Base-by-base conservation (phyloP, 257 asterid species). In the Salvia miltiorrhiza region DNA sequence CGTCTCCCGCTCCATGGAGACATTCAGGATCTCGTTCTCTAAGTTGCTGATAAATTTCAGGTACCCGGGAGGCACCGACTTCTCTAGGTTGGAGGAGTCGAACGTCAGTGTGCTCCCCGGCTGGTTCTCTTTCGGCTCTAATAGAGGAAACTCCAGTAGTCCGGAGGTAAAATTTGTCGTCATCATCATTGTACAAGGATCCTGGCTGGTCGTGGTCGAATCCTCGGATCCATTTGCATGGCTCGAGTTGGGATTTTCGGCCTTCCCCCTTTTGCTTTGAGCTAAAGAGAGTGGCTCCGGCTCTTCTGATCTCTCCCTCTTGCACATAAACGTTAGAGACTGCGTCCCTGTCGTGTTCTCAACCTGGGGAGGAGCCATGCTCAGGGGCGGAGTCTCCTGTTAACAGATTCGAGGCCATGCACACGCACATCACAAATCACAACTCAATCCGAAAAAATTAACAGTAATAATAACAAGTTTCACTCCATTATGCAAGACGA, bases 21-120 rank as follows among this genome's bases (percentile, higher is more conserved):
- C 89, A 19, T 87, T 90, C 28, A 90, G 77, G 45, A 90, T 86
- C 88, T 87, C 96, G 12, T 79, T 86, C 85, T 93, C 99, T 2
- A 93, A 79, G 54, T 90, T 87, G 84, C 86, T 86, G 63, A 93
- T 93, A 45, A 90, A 93, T 63, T 90, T 93, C 76, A 90, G 41
- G 74, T 90, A 93, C 7, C 96, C 99, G 5, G 97, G 97, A 2
- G 97, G 97, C 21, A 93, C 97, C 0, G 96, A 90, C 48, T 85
- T 93, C 87, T 93, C 97, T 0, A 90, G 90, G 63, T 89, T 93
- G 65, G 99, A 90, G 13, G 97, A 88, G 70, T 93, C 99, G 7
- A 90, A 86, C 1, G 88, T 80, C 26, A 76, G 78, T 4, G 77
- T 65, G 45, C 71, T 80, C 39, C 66, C 73, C 1, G 82, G 84